Evolutionary conservation across 1,139 yeast species (phyloP), one percentile per base, ranked within the genome.

Genomic region (Spathaspora jeffriesii): DNA sequence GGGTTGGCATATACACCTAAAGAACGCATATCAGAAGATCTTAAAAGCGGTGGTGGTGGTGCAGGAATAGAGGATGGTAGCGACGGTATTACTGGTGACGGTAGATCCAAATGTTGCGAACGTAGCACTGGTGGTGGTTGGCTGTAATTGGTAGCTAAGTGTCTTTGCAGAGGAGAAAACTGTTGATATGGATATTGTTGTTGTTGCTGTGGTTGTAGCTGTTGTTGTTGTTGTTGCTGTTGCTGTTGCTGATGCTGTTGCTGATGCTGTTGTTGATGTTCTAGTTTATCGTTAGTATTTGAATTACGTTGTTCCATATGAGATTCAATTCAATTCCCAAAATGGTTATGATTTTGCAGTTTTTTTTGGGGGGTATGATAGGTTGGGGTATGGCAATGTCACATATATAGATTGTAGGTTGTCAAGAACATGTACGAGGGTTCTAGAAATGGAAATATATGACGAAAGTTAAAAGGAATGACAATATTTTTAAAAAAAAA

Each of bases 201-300:
- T 30, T 30, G 34, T n/a, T 30, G 34, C 10, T 30, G 34, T n/a
- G n/a, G 34, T 14, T 34, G 38, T 9, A 5, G 34, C 17, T 17
- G 38, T 18, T 34, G 38, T 34, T 18, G 38, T 34, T 34, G 38
- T 10, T 17, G 23, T 17, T 18, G 23, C 11, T 34, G 38, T 18
- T 34, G 38, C n/a, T 34, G 38, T 17, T 34, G 38, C 11, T 18
- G 22, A 5, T 17, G 38, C 8, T 17, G 20, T 32, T 18, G 38
- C 11, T 34, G 38, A 7, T 34, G 38, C 18, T 17, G 38, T 17
- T 34, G 38, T n/a, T 34, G 20, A 13, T 22, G 38, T 34, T 34
- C 38, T 34, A 34, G 20, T 34, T 34, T 34, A 34, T 34, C 23
- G 41, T 38, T 38, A 38, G 41, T 38, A 38, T 38, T 25, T 15